Evolutionary conservation across 1,284 basidiomycete species (phyloP).

Genomic region (Malassezia arunalokei): DNA sequence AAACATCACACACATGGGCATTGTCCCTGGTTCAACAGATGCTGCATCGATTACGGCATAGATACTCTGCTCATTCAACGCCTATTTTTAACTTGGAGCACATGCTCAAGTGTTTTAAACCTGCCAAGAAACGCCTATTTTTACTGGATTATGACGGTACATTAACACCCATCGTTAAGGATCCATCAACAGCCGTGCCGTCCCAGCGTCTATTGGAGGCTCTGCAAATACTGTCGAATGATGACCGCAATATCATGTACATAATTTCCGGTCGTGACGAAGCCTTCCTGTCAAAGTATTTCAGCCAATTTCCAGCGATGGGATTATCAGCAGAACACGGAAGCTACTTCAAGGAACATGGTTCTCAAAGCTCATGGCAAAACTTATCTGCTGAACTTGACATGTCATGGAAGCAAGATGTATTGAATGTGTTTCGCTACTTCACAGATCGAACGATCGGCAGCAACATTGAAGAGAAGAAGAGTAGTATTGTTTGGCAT

Average conservation of each 20-base stretch:
- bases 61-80: constrained; percentile 72
- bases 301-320: constrained; percentile 68
- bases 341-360: constrained; percentile 69
- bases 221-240: constrained; percentile 60
- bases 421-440: constrained; percentile 87
- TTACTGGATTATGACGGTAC: constrained; percentile 98
- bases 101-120: constrained; percentile 58
- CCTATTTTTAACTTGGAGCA: constrained; percentile 63
- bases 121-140: constrained; percentile 70
- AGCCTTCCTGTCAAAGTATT: constrained; percentile 77
- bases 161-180: constrained; percentile 89
- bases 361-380: constrained; percentile 57
- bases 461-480: constrained; percentile 91
- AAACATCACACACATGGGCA: constrained; percentile 94
- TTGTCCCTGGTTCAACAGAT: constrained; percentile 77
- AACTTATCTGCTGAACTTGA: constrained; percentile 83
- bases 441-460: constrained; percentile 91
- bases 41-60: constrained; percentile 65
- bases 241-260: constrained; percentile 81
- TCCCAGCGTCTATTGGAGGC: constrained; percentile 64
- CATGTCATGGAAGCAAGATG: constrained; percentile 96
- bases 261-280: constrained; percentile 96
- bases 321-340: constrained; percentile 96
- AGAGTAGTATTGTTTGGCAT: constrained; percentile 95
- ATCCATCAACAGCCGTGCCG: constrained; percentile 75